phyloP scores from a whole-genome alignment of 2,329 filamentous ascomycete genomes.

The Keithomyces neogunnii region DNA sequence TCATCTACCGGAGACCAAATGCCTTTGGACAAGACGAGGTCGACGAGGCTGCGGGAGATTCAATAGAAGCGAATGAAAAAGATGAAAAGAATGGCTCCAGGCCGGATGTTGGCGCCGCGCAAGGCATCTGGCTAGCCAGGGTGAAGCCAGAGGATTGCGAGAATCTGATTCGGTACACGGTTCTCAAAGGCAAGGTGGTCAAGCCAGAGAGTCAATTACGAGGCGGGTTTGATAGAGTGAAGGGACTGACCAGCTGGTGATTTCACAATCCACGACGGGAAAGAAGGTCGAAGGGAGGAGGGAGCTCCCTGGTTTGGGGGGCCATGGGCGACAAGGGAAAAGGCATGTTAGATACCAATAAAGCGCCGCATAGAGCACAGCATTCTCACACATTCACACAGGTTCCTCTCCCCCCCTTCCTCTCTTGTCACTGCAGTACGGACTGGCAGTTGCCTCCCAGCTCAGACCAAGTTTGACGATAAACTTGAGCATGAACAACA shows the following conservation, averaged over 20 bases:
- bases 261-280: no score
- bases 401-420: no score
- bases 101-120: slow-evolving; percentile 54
- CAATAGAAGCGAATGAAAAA: slow-evolving; percentile 10
- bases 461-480: no score
- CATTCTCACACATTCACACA: no score
- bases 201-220: slow-evolving; percentile 80
- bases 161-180: slow-evolving; percentile 80
- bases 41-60: slow-evolving; percentile 8
- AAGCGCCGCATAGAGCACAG: no score
- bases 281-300: no score
- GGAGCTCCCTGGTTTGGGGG: no score
- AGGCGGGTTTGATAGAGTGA: slow-evolving; percentile 81
- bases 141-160: slow-evolving; percentile 85
- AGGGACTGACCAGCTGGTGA: slow-evolving; percentile 80
- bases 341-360: neutral
- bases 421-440: no score
- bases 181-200: slow-evolving; percentile 88
- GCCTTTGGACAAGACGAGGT: slow-evolving; percentile 44
- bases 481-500: no score
- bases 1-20: slow-evolving; percentile 69
- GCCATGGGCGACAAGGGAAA: neutral
- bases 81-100: slow-evolving; percentile 16
- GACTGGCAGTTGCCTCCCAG: no score
- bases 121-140: slow-evolving; percentile 89